Conservation (phyloP, 2,329 filamentous ascomycete genomes). For the Dactylellina sp. region DNA sequence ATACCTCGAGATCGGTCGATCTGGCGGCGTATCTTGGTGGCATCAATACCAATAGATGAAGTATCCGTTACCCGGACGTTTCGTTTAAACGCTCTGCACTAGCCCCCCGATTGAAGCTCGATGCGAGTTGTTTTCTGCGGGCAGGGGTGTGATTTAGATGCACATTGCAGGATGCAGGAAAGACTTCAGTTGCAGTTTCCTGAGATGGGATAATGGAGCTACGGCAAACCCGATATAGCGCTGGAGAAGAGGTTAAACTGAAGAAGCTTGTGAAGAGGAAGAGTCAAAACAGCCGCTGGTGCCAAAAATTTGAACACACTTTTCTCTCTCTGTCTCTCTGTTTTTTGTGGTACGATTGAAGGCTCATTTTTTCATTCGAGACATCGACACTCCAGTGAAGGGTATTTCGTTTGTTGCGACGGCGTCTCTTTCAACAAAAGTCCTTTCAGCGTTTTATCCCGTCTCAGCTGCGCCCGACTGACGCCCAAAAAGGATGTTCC, state of each 20-base stretch:
- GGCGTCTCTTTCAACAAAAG: background rate
- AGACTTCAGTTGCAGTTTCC: slow-evolving; percentile 27
- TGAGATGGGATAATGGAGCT: slow-evolving; percentile 43
- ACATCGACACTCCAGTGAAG: background rate
- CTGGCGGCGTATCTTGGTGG: slow-evolving; percentile 31
- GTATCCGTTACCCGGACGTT: slow-evolving; percentile 50
- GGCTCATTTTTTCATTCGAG: background rate
- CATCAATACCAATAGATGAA: slow-evolving; percentile 47
- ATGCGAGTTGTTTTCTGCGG: slow-evolving; percentile 41
- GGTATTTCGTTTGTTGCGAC: background rate
- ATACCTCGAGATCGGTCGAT: slow-evolving; percentile 48
- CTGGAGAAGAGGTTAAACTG: too few species aligned
- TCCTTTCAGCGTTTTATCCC: background rate
- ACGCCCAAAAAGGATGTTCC: slow-evolving; percentile 3
- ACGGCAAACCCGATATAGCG: background rate
- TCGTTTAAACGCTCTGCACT: slow-evolving; percentile 47
- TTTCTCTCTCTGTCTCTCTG: background rate
- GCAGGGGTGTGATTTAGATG: slow-evolving; percentile 7
- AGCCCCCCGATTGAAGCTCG: slow-evolving; percentile 16
- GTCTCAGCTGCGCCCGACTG: background rate
- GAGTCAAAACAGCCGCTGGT: background rate
- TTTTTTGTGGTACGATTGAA: background rate
- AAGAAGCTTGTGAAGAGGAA: too few species aligned
- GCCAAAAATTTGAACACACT: too few species aligned
- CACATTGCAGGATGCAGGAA: slow-evolving; percentile 11